phyloP scores from a whole-genome alignment of 345 rosid species.

The Pistacia integerrima region DNA sequence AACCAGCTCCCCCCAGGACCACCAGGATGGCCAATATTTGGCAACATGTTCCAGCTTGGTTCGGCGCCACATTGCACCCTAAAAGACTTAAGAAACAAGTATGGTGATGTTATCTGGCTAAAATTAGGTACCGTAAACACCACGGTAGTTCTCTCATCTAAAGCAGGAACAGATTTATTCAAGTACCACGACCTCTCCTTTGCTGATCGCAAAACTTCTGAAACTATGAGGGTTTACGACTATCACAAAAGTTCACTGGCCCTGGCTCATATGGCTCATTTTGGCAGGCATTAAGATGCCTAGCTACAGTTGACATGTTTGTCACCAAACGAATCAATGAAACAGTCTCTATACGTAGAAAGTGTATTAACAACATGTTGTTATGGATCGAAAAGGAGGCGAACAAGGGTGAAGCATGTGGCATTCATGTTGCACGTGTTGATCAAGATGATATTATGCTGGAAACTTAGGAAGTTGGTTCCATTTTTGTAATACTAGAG shows the following conservation, averaged over 20 bases:
- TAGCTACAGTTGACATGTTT: conserved; percentile 50
- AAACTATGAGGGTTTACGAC: conserved; percentile 44
- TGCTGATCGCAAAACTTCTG: conserved; percentile 42
- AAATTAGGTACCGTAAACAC: conserved; percentile 47
- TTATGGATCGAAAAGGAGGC: conserved; percentile 50
- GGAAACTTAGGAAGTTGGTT: too few species aligned
- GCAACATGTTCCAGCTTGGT: conserved; percentile 58
- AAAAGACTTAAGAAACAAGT: conserved; percentile 28
- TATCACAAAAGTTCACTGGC: conserved; percentile 46
- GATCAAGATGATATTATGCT: background rate
- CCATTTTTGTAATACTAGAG: too few species aligned
- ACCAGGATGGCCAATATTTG: conserved; percentile 59
- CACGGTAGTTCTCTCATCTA: conserved; percentile 50
- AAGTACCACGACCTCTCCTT: conserved; percentile 58
- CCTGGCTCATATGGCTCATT: conserved; percentile 50
- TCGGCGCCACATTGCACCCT: conserved; percentile 49
- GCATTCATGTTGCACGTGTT: conserved; percentile 40
- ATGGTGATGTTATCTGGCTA: conserved; percentile 55
- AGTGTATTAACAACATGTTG: conserved; percentile 46
- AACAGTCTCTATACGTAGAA: conserved; percentile 33
- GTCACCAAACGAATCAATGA: conserved; percentile 46
- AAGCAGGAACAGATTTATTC: conserved; percentile 49
- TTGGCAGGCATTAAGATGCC: conserved; percentile 50
- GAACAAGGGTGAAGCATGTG: background rate
- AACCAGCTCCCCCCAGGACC: conserved; percentile 59